Conservation (phyloP, 441 rosid genomes). For the Caryocar brasiliense region DNA sequence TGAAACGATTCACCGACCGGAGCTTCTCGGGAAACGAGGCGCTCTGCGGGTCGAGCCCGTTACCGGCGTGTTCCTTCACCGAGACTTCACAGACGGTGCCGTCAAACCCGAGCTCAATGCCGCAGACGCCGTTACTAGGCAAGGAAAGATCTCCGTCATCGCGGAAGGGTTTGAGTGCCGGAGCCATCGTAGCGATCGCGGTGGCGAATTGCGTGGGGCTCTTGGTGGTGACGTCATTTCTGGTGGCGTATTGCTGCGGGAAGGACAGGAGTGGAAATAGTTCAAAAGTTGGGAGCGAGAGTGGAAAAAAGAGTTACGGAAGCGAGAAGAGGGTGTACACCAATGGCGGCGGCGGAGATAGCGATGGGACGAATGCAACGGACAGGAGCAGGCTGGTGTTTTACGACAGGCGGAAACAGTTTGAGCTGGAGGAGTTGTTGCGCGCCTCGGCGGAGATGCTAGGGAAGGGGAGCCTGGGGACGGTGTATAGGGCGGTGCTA, state of each 20-base stretch:
- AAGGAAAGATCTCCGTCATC: slow-evolving; percentile 8
- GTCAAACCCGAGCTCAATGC: slow-evolving; percentile 69
- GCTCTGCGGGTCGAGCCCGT: slow-evolving; percentile 57
- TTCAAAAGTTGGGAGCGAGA: slow-evolving; percentile 34
- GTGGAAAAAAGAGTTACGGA: slow-evolving; percentile 34
- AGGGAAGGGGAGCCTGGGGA: slow-evolving; percentile 86
- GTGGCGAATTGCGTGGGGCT: slow-evolving; percentile 53
- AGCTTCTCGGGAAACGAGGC: slow-evolving; percentile 73
- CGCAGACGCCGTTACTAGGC: slow-evolving; percentile 32
- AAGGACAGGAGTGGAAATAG: slow-evolving; percentile 21
- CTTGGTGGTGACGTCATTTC: slow-evolving; percentile 45
- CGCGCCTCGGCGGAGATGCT: slow-evolving; percentile 94
- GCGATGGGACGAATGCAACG: slow-evolving; percentile 60
- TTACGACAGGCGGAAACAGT: slow-evolving; percentile 61
- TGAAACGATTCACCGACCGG: slow-evolving; percentile 43
- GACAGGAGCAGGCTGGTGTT: slow-evolving; percentile 72
- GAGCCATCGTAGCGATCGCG: slow-evolving; percentile 52
- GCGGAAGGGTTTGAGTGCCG: slow-evolving; percentile 42
- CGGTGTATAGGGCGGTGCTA: slow-evolving; percentile 81
- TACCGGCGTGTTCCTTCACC: slow-evolving; percentile 46
- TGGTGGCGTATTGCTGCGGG: slow-evolving; percentile 56
- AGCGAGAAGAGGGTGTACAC: slow-evolving; percentile 44
- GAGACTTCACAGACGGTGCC: slow-evolving; percentile 43
- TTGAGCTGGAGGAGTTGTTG: slow-evolving; percentile 78
- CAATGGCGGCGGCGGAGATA: slow-evolving; percentile 50